phyloP scores from a whole-genome alignment of 1,284 basidiomycete genomes.

The Earliella scabrosa region DNA sequence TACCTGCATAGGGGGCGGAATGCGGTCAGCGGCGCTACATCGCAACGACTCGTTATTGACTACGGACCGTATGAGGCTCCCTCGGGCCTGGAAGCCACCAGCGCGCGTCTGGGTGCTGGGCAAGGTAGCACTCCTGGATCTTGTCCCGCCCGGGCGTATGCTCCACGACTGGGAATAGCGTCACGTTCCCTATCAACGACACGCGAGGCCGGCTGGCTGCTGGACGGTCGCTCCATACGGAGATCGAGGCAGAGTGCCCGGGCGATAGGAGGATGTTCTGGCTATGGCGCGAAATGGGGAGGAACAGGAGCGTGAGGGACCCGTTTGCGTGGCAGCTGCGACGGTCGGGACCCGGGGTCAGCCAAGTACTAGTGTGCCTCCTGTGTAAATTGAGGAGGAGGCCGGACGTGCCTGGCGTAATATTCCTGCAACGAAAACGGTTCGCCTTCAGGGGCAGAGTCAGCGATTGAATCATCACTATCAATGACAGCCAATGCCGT shows the following conservation, averaged over 20 bases:
- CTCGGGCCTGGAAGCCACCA: constrained; percentile 55
- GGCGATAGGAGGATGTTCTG: constrained; percentile 55
- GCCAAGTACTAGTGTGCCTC: background rate
- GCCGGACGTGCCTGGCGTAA: constrained; percentile 44
- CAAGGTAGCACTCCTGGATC: constrained; percentile 48
- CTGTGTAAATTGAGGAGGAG: background rate
- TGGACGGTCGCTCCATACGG: constrained; percentile 49
- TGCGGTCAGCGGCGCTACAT: constrained; percentile 10
- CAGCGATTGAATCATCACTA: constrained; percentile 7
- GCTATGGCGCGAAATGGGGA: constrained; percentile 66
- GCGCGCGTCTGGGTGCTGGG: constrained; percentile 52
- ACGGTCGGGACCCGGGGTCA: constrained; percentile 1
- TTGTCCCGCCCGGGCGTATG: constrained; percentile 37
- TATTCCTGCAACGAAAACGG: constrained; percentile 70
- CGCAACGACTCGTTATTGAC: constrained; percentile 1
- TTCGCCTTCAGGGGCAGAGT: constrained; percentile 42
- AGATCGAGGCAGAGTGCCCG: constrained; percentile 54
- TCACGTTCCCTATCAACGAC: constrained; percentile 59
- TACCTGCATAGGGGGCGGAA: constrained; percentile 37
- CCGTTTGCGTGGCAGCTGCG: constrained; percentile 60
- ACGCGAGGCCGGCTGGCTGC: constrained; percentile 52
- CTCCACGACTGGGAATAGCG: constrained; percentile 42
- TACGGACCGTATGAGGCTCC: constrained; percentile 49
- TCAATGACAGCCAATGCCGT: constrained; percentile 4
- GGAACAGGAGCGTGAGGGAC: constrained; percentile 62